Evolutionary conservation across 176 grass and related monocot species (phyloP).

Genomic region (Paspalum notatum): DNA sequence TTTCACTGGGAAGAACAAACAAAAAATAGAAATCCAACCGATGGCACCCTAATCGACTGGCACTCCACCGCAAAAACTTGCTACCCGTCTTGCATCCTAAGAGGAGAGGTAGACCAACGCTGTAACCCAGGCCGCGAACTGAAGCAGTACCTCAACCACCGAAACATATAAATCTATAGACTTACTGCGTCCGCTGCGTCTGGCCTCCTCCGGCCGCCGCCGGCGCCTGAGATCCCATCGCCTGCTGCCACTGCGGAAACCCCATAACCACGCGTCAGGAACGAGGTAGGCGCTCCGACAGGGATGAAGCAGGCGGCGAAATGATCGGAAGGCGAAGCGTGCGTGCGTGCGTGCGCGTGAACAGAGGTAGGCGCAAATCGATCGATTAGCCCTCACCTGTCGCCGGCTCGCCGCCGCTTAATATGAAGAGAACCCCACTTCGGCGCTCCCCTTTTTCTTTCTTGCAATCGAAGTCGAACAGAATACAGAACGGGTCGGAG

Average conservation of each 20-base stretch:
- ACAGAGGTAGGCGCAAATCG: too few relatives aligned
- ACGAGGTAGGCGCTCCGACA: background rate
- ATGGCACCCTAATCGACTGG: background rate
- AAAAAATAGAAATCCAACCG: background rate
- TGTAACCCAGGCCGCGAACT: background rate
- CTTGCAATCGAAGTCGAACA: background rate
- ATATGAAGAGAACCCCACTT: background rate
- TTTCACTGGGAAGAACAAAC: background rate
- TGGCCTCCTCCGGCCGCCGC: background rate
- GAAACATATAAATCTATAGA: slow-evolving; percentile 10
- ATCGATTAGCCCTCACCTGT: too few relatives aligned
- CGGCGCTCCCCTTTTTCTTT: background rate
- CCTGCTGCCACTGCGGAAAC: slow-evolving; percentile 28
- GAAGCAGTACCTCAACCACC: background rate
- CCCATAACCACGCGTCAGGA: background rate
- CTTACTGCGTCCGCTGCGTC: slow-evolving; percentile 54
- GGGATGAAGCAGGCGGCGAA: too few relatives aligned
- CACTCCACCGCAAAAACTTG: background rate
- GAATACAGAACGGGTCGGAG: background rate
- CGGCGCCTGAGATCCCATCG: slow-evolving; percentile 35
- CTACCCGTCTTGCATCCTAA: background rate
- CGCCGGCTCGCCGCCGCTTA: too few relatives aligned
- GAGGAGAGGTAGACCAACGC: background rate
- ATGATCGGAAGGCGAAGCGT: too few relatives aligned
- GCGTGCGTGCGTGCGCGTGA: too few relatives aligned